phyloP scores from a whole-genome alignment of 2,329 filamentous ascomycete genomes.

The Arthrobotrys megalospora region DNA sequence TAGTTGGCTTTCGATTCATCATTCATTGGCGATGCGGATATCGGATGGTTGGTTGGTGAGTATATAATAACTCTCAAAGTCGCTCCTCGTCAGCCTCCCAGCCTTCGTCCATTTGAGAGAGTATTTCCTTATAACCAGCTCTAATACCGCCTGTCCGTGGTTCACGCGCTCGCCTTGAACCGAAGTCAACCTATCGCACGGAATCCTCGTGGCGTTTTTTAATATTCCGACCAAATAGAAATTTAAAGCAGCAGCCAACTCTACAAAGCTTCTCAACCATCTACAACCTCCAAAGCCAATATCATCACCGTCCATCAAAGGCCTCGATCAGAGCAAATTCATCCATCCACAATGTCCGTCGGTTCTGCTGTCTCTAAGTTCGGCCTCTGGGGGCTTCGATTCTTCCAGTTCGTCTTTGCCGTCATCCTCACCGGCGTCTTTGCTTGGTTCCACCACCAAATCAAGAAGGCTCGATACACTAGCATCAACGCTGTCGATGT shows the following conservation, averaged over 20 bases:
- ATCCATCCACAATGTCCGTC: slow-evolving; percentile 34
- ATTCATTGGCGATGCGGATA: not conserved
- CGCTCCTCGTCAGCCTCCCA: slow-evolving; percentile 10
- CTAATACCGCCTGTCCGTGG: not conserved
- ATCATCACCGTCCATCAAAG: not conserved
- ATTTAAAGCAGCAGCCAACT: too few relatives aligned
- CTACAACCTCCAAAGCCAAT: not conserved
- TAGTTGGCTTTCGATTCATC: not conserved
- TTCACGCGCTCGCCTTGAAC: not conserved
- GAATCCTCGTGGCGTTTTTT: slow-evolving; percentile 1
- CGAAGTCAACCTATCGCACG: not conserved
- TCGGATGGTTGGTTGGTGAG: slow-evolving; percentile 2
- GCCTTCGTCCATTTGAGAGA: slow-evolving; percentile 5
- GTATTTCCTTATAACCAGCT: not conserved
- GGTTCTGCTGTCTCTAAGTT: slow-evolving; percentile 46
- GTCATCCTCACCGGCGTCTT: slow-evolving; percentile 62
- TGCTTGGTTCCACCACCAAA: slow-evolving; percentile 63
- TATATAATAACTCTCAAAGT: slow-evolving; percentile 37
- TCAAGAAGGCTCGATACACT: slow-evolving; percentile 54
- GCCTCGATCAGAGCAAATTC: not conserved
- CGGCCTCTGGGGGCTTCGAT: slow-evolving; percentile 60
- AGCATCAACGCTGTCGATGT: slow-evolving; percentile 45
- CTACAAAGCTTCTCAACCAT: not conserved
- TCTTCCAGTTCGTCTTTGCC: slow-evolving; percentile 63
- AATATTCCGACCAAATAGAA: not conserved